Percentiles rank a stretch among this genome's conserved stretches.
These are phyloP conservation scores for Coniochaeta sp. DNA, from an alignment of 2,329 filamentous ascomycete genomes.

Conservation along the genomic window DNA sequence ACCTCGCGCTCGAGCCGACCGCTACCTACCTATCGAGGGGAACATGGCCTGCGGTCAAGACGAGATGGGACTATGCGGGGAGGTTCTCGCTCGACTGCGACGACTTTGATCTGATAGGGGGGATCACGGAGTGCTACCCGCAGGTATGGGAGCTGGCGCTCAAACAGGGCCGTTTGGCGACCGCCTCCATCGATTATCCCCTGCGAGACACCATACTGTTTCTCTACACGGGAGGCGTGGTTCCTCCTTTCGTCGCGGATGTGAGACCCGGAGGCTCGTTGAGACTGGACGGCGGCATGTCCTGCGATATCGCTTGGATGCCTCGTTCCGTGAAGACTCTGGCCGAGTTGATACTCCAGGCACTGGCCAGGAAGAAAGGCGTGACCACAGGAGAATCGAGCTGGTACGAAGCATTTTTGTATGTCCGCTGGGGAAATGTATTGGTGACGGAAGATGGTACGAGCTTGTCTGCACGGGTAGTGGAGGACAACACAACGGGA, in stretches of 20 bases:
- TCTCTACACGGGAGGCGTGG: neutral
- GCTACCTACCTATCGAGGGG: neutral
- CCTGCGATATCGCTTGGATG: neutral
- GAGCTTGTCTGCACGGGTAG: neutral
- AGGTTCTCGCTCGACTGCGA: neutral
- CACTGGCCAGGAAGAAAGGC: too few species aligned
- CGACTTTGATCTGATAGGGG: neutral
- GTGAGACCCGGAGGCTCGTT: neutral
- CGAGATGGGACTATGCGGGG: too few species aligned
- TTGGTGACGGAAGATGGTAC: neutral
- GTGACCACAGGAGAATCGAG: neutral
- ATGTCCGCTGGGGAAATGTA: neutral
- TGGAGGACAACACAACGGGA: neutral
- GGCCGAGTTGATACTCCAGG: neutral
- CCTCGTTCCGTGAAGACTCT: neutral
- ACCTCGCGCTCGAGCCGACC: neutral
- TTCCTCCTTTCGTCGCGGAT: neutral
- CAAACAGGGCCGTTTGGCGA: neutral
- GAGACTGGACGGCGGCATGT: neutral
- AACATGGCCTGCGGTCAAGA: neutral
- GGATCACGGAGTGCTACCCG: neutral
- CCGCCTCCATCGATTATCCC: neutral
- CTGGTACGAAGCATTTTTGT: neutral
- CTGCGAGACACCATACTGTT: neutral
- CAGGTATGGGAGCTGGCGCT: neutral